phyloP scores from a whole-genome alignment of 1,284 basidiomycete species.

The Leccinum subfulvum region DNA sequence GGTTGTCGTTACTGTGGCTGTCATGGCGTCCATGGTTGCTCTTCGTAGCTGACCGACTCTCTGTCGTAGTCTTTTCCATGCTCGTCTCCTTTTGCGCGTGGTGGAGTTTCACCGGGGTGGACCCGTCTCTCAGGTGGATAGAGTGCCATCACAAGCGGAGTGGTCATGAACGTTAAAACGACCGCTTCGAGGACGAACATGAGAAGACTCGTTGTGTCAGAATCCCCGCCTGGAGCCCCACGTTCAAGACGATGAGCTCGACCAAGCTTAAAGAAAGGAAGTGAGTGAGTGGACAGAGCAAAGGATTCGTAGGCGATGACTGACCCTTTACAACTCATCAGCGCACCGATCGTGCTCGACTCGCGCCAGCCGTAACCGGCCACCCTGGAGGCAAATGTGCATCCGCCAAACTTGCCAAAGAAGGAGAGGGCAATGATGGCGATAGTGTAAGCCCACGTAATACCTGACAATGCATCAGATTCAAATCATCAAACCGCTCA shows the following conservation, averaged over 20 bases:
- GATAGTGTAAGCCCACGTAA: slow-evolving; percentile 90
- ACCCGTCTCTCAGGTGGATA: slow-evolving; percentile 70
- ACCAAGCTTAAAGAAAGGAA: slow-evolving; percentile 54
- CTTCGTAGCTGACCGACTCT: slow-evolving; percentile 18
- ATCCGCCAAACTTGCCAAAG: slow-evolving; percentile 79
- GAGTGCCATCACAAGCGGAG: slow-evolving; percentile 73
- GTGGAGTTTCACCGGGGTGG: neutral
- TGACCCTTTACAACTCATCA: slow-evolving; percentile 96
- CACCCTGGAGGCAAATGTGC: slow-evolving; percentile 63
- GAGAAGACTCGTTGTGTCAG: slow-evolving; percentile 70
- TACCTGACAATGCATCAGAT: slow-evolving; percentile 42
- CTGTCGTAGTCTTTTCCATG: slow-evolving; percentile 14
- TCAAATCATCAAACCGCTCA: slow-evolving; percentile 26
- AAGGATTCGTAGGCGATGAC: slow-evolving; percentile 15
- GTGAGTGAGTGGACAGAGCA: neutral
- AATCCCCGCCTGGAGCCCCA: slow-evolving; percentile 84
- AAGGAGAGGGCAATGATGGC: slow-evolving; percentile 83
- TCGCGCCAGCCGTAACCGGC: slow-evolving; percentile 80
- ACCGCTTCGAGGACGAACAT: slow-evolving; percentile 95
- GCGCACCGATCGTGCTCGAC: slow-evolving; percentile 79
- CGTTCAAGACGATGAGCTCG: slow-evolving; percentile 93
- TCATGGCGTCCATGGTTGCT: slow-evolving; percentile 19
- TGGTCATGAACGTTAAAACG: slow-evolving; percentile 86
- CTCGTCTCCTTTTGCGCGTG: slow-evolving; percentile 5
- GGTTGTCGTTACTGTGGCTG: slow-evolving; percentile 13